Evolutionary conservation across 768 basidiomycete species (phyloP).

Genomic region (Pisolithus marmoratus): DNA sequence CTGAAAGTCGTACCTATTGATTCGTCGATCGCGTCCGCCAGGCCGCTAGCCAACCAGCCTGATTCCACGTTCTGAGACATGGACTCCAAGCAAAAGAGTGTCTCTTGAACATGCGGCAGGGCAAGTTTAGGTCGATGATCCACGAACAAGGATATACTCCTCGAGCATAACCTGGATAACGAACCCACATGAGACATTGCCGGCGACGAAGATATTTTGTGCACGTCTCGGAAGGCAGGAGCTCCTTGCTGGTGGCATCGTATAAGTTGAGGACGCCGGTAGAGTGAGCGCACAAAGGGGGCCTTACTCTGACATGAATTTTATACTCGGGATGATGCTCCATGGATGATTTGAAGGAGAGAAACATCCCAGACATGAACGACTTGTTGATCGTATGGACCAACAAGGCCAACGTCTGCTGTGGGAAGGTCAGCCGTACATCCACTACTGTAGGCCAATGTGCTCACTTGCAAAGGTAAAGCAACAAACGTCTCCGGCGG

Average conservation of each 20-base stretch:
- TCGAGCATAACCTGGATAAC: constrained; percentile 35
- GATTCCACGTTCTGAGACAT: constrained; percentile 41
- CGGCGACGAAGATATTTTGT: constrained; percentile 29
- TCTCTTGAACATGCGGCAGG: constrained; percentile 22
- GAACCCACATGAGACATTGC: constrained; percentile 34
- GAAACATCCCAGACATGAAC: constrained; percentile 52
- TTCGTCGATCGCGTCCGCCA: constrained; percentile 21
- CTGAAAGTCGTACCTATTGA: constrained; percentile 30
- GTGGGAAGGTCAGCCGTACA: neutral
- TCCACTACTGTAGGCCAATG: constrained; percentile 19
- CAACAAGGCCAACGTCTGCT: constrained; percentile 27
- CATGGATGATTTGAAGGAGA: constrained; percentile 38
- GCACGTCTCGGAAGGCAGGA: constrained; percentile 30
- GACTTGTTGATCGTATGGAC: constrained; percentile 48
- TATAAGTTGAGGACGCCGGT: neutral
- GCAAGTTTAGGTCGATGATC: constrained; percentile 29
- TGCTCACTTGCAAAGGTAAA: constrained; percentile 47
- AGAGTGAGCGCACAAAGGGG: neutral
- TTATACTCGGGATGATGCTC: constrained; percentile 14
- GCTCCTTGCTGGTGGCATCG: constrained; percentile 23
- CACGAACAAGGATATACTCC: constrained; percentile 28
- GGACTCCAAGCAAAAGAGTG: constrained; percentile 22
- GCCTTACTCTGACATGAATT: constrained; percentile 14
- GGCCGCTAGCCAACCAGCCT: constrained; percentile 41
- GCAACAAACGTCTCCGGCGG: constrained; percentile 50